These are phyloP conservation scores for Pseudogymnoascus sp. DNA, from an alignment of 2,329 filamentous ascomycete genomes.

Conservation along the genomic window DNA sequence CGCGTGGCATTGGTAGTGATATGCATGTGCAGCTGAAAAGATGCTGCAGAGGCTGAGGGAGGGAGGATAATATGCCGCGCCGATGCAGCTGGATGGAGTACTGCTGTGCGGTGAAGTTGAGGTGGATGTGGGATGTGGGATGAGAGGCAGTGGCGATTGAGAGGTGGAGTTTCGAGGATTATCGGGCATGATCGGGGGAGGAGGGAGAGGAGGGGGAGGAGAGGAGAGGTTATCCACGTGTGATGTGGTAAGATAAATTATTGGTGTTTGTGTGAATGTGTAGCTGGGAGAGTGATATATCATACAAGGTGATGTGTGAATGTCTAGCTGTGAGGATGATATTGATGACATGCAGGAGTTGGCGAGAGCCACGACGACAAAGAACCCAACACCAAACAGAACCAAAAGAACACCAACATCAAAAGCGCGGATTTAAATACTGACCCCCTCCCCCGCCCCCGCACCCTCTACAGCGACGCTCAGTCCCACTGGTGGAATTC, in stretches of 20 bases:
- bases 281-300: not conserved
- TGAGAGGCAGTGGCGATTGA: not conserved
- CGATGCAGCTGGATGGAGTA: not conserved
- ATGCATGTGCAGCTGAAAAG: slow-evolving; percentile 4
- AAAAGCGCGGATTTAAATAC: not conserved
- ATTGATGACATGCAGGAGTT: not conserved
- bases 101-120: not conserved
- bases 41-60: not conserved
- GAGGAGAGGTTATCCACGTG: not conserved
- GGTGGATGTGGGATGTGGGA: not conserved
- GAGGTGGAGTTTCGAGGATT: not conserved
- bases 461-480: too few species aligned
- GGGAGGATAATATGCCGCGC: not conserved
- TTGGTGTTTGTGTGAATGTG: not conserved
- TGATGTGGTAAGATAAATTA: not conserved
- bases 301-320: not conserved
- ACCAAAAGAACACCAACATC: not conserved
- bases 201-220: not conserved
- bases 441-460: not conserved
- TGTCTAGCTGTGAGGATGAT: not conserved
- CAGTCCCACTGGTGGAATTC: too few species aligned
- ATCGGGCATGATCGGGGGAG: not conserved
- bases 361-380: not conserved
- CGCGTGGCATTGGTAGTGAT: not conserved
- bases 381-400: not conserved